A percentile compares a stretch with the other conserved stretches of the same genome.
Conservation (phyloP, 2,329 filamentous ascomycete species). For the Colletotrichum agaves region DNA sequence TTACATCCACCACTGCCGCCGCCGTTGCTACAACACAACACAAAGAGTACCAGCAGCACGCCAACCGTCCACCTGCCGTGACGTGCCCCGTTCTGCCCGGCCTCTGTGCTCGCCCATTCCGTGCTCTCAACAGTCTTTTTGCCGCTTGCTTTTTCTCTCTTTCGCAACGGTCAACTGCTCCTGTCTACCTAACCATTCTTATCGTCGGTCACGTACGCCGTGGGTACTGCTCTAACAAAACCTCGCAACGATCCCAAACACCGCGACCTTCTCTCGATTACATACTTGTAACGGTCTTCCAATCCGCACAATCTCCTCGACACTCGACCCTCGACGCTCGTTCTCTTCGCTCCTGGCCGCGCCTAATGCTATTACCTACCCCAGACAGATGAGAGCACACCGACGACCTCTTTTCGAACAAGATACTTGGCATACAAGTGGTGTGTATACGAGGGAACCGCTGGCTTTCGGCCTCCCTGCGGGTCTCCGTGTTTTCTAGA, state of each 20-base stretch:
- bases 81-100: conserved; percentile 17
- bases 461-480: conserved; percentile 49
- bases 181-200: conserved; percentile 25
- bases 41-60: conserved; percentile 14
- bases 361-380: conserved; percentile 29
- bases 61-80: conserved; percentile 26
- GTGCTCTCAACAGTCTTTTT: conserved; percentile 29
- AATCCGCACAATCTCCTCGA: background rate
- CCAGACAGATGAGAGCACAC: conserved; percentile 33
- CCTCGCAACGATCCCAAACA: conserved; percentile 25
- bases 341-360: conserved; percentile 16
- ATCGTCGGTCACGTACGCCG: conserved; percentile 17
- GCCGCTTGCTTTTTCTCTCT: conserved; percentile 28
- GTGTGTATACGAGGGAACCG: conserved; percentile 41
- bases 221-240: conserved; percentile 23
- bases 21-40: conserved; percentile 18
- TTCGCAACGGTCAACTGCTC: conserved; percentile 30
- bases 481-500: conserved; percentile 54
- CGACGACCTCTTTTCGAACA: conserved; percentile 31
- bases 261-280: conserved; percentile 21
- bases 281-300: conserved; percentile 22
- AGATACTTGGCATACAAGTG: conserved; percentile 31
- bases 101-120: conserved; percentile 20
- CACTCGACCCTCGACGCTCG: conserved; percentile 7
- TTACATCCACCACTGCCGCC: conserved; percentile 2